Evolutionary conservation across 1,139 yeast genomes (phyloP).

Genomic region (Lodderomyces margitis): DNA sequence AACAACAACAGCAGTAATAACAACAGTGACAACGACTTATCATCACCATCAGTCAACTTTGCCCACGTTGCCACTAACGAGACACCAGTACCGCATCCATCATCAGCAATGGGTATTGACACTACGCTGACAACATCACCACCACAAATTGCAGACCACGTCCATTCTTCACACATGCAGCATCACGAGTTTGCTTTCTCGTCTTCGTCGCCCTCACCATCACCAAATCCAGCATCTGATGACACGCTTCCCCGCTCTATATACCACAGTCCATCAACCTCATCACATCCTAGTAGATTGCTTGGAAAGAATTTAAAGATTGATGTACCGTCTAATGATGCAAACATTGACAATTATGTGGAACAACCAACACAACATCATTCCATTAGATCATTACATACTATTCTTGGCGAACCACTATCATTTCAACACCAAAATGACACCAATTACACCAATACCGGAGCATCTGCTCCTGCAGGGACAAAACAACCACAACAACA

Average conservation of each 20-base stretch:
- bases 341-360: not conserved
- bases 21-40: too few species aligned
- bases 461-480: too few species aligned
- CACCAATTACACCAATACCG: too few species aligned
- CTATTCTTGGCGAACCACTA: constrained; percentile 12
- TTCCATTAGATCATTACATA: constrained; percentile 8
- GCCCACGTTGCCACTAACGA: not conserved
- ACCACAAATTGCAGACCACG: not conserved
- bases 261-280: constrained; percentile 4
- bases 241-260: not conserved
- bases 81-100: not conserved
- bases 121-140: not conserved
- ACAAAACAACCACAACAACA: not conserved
- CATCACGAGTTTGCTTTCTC: not conserved
- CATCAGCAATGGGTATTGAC: not conserved
- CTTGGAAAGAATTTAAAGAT: constrained; percentile 5
- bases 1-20: not conserved
- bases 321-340: constrained; percentile 5
- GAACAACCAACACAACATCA: constrained; percentile 8
- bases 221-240: not conserved
- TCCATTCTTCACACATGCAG: not conserved
- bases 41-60: not conserved
- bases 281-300: not conserved
- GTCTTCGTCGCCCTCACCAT: not conserved
- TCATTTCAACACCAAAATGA: constrained; percentile 1